phyloP scores from a whole-genome alignment of 1,284 basidiomycete species.

The Cystobasidiaceae sp. region DNA sequence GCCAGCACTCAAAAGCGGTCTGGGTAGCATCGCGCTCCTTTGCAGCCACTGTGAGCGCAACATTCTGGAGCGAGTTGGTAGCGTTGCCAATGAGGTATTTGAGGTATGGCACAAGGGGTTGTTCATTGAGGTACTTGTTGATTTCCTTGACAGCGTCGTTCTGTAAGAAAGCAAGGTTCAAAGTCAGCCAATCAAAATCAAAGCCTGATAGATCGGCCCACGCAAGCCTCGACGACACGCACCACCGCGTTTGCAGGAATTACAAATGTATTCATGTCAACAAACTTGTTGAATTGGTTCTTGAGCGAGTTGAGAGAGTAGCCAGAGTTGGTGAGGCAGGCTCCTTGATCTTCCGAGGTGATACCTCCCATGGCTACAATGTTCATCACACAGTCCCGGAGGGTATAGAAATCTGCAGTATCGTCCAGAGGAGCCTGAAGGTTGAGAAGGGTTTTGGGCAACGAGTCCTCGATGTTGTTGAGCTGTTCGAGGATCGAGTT shows the following conservation, averaged over 20 bases:
- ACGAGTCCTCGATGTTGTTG: constrained; percentile 7
- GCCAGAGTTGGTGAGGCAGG: constrained; percentile 17
- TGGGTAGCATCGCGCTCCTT: constrained; percentile 25
- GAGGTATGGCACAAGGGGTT: constrained; percentile 13
- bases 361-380: constrained; percentile 28
- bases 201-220: no score
- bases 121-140: not conserved
- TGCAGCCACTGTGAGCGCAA: constrained; percentile 12
- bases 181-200: no score
- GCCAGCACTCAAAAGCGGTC: constrained; percentile 22
- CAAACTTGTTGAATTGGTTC: constrained; percentile 20
- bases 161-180: no score
- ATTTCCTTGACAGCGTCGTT: constrained; percentile 11
- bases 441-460: constrained; percentile 4
- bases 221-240: no score
- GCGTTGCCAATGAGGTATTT: constrained; percentile 28
- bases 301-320: constrained; percentile 8
- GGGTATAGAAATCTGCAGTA: constrained; percentile 10
- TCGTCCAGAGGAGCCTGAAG: constrained; percentile 15
- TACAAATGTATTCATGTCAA: constrained; percentile 24
- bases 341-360: constrained; percentile 12
- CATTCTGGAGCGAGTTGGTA: constrained; percentile 16
- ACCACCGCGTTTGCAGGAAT: constrained; percentile 17
- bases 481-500: not conserved
- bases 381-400: constrained; percentile 9